These are phyloP conservation scores for Venturia effusa DNA, from an alignment of 2,329 filamentous ascomycete species.

Conservation along the genomic window DNA sequence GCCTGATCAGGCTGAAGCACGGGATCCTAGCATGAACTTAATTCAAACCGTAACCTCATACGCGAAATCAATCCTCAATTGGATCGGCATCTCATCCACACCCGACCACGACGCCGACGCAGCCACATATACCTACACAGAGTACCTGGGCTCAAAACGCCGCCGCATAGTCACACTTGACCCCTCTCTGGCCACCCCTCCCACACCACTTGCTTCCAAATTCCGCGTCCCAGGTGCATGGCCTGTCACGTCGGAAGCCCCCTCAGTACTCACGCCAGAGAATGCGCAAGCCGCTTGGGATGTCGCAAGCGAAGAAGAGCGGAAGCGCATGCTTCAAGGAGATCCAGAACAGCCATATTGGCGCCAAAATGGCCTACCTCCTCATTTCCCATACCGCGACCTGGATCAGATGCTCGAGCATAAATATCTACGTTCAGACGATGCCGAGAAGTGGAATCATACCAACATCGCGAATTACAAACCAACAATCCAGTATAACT, in stretches of 20 bases:
- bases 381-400: neutral
- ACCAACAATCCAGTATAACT: neutral
- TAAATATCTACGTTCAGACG: neutral
- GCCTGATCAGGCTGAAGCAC: too few species aligned
- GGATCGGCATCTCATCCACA: neutral
- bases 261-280: neutral
- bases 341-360: neutral
- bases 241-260: neutral
- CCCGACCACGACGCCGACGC: neutral
- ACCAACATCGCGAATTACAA: neutral
- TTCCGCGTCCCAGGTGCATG: neutral
- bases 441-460: neutral
- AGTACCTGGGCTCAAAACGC: neutral
- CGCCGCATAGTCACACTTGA: neutral
- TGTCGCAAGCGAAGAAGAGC: neutral
- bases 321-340: neutral
- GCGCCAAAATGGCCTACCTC: neutral
- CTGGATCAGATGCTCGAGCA: conserved; percentile 1
- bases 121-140: neutral
- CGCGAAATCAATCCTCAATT: neutral
- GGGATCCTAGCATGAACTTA: neutral
- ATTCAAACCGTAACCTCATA: neutral
- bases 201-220: neutral
- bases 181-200: neutral
- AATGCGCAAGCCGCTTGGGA: neutral